These are phyloP conservation scores for Globisporangium uncinulatum DNA, from an alignment of 352 stramenopile genomes.

Conservation along the genomic window DNA sequence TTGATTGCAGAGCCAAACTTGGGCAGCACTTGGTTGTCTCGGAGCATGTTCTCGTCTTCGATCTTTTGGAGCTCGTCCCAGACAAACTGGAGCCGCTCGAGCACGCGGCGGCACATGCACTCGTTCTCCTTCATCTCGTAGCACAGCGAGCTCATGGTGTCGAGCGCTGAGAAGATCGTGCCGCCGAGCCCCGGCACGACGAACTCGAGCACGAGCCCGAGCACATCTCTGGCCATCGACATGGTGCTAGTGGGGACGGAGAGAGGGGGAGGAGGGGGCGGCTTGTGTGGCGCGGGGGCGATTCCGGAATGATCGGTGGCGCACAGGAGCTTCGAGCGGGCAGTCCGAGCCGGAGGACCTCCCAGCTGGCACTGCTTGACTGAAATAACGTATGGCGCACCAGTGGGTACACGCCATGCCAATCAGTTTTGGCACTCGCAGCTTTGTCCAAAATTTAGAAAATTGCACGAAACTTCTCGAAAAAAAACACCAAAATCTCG, in stretches of 20 bases:
- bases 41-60: slow-evolving; percentile 24
- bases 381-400: no score
- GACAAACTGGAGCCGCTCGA: slow-evolving; percentile 22
- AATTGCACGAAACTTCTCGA: background rate
- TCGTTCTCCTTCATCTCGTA: slow-evolving; percentile 21
- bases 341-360: no score
- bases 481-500: background rate
- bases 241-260: background rate
- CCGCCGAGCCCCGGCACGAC: slow-evolving; percentile 32
- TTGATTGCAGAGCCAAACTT: slow-evolving; percentile 28
- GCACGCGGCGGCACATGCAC: slow-evolving; percentile 14
- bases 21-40: slow-evolving; percentile 26
- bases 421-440: background rate
- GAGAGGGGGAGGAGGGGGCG: background rate
- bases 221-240: slow-evolving; percentile 7
- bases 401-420: background rate
- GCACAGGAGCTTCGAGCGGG: no score
- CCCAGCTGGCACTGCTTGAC: no score
- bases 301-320: background rate
- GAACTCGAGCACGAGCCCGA: slow-evolving; percentile 14
- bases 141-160: slow-evolving; percentile 20
- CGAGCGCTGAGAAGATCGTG: slow-evolving; percentile 24
- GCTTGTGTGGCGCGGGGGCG: background rate
- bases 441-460: background rate
- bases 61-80: slow-evolving; percentile 32